phyloP scores from a whole-genome alignment of 73 alveolate genomes.

The Effrenium voratum region DNA sequence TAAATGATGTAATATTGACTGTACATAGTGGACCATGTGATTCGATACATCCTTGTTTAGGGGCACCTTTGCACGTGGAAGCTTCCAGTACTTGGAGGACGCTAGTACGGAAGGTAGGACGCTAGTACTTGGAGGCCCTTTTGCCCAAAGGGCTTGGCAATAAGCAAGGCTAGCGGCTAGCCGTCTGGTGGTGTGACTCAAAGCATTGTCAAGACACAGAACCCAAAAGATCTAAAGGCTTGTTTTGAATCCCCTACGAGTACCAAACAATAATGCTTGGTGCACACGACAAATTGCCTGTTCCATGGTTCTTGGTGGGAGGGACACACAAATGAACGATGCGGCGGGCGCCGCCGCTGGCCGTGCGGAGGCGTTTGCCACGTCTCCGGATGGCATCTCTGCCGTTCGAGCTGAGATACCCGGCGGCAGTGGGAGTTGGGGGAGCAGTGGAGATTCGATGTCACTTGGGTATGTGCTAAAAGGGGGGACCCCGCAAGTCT shows the following conservation, averaged over 20 bases:
- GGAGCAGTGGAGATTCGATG: no score
- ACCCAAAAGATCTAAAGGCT: neutral
- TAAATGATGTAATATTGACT: neutral
- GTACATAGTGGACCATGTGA: neutral
- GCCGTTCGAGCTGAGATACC: neutral
- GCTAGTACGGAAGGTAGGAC: neutral
- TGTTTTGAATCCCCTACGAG: neutral
- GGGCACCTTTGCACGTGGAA: neutral
- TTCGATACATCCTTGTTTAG: neutral
- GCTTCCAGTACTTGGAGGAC: neutral
- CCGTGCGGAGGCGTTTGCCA: neutral
- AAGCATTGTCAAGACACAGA: neutral
- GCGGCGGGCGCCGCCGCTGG: neutral
- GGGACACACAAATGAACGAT: neutral
- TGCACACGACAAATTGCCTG: neutral
- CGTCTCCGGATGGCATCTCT: conserved; percentile 6
- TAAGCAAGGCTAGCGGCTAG: neutral
- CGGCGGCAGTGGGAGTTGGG: no score
- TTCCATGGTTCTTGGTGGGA: neutral
- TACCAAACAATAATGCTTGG: neutral
- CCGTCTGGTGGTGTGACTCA: neutral
- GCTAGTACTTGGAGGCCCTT: neutral
- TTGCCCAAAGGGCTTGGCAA: neutral
- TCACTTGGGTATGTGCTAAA: no score
- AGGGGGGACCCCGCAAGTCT: no score